These are phyloP conservation scores for Phlebopus sp. DNA, from an alignment of 1,284 basidiomycete species.

Conservation along the genomic window DNA sequence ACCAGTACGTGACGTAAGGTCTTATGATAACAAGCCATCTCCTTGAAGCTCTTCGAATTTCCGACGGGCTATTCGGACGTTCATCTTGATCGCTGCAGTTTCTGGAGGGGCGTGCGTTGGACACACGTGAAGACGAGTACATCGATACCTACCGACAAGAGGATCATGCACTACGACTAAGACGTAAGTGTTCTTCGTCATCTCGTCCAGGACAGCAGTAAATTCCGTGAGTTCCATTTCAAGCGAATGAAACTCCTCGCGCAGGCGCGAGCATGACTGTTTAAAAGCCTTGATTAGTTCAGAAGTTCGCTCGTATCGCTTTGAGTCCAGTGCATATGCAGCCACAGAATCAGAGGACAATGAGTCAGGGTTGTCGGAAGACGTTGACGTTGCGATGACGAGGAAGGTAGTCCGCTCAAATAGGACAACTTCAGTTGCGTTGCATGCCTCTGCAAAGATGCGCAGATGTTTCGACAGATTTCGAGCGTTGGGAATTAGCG, in stretches of 20 bases:
- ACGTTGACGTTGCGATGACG: constrained; percentile 80
- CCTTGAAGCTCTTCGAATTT: constrained; percentile 85
- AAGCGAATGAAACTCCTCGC: constrained; percentile 78
- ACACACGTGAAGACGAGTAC: background rate
- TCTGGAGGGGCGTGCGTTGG: constrained; percentile 43
- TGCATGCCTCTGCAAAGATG: constrained; percentile 82
- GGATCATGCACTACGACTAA: constrained; percentile 88
- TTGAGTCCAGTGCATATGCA: constrained; percentile 60
- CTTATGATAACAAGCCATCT: constrained; percentile 39
- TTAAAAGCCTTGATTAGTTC: constrained; percentile 96
- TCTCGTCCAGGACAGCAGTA: constrained; percentile 90
- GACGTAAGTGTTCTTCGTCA: constrained; percentile 94
- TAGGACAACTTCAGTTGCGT: constrained; percentile 90
- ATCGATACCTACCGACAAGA: constrained; percentile 63
- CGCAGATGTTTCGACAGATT: constrained; percentile 84
- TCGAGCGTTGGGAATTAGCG: constrained; percentile 92
- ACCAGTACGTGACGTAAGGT: background rate
- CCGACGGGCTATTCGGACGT: constrained; percentile 74
- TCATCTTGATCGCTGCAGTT: constrained; percentile 79
- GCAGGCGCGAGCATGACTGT: constrained; percentile 79
- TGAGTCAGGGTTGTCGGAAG: constrained; percentile 28
- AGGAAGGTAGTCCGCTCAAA: constrained; percentile 98
- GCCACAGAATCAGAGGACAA: constrained; percentile 31
- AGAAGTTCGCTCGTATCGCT: constrained; percentile 93
- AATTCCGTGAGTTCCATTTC: constrained; percentile 83